phyloP scores from a whole-genome alignment of 352 stramenopile species.

The Blastocystis sp. region DNA sequence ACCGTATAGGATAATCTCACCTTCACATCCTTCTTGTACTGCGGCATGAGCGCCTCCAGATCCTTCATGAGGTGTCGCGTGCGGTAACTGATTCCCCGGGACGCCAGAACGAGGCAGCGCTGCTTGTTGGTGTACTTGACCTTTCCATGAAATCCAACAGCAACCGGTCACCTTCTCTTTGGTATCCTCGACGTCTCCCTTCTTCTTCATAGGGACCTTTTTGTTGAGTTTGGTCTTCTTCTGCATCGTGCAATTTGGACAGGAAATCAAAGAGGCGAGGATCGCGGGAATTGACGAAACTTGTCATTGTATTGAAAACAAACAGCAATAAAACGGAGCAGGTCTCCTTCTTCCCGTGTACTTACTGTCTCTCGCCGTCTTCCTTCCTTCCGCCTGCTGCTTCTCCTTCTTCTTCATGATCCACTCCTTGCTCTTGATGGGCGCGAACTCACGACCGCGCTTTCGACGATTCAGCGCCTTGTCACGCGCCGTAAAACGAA shows the following conservation, averaged over 20 bases:
- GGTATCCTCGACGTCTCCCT: background rate
- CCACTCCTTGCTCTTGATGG: slow-evolving; percentile 60
- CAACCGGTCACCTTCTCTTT: slow-evolving; percentile 51
- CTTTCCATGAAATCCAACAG: slow-evolving; percentile 17
- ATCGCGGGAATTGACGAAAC: background rate
- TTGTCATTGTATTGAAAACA: background rate
- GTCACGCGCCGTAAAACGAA: slow-evolving; percentile 29
- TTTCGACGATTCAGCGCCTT: slow-evolving; percentile 56
- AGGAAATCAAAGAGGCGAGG: background rate
- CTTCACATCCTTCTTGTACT: slow-evolving; percentile 98
- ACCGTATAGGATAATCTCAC: slow-evolving; percentile 23
- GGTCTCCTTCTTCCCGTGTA: slow-evolving; percentile 86
- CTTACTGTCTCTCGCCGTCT: slow-evolving; percentile 89
- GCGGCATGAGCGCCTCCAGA: slow-evolving; percentile 86
- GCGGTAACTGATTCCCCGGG: slow-evolving; percentile 78
- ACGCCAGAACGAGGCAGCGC: slow-evolving; percentile 79
- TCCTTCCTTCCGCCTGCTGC: slow-evolving; percentile 89
- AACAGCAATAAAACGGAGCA: slow-evolving; percentile 52
- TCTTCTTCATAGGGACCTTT: slow-evolving; percentile 20
- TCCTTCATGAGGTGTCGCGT: slow-evolving; percentile 96
- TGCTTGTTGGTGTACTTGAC: slow-evolving; percentile 77
- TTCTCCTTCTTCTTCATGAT: slow-evolving; percentile 64
- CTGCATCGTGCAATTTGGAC: background rate
- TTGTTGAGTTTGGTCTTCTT: background rate
- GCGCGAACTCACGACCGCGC: slow-evolving; percentile 44